Percentiles rank a stretch among this genome's conserved stretches.
Conservation (phyloP, 2,329 filamentous ascomycete genomes). For the Juglanconis sp. region DNA sequence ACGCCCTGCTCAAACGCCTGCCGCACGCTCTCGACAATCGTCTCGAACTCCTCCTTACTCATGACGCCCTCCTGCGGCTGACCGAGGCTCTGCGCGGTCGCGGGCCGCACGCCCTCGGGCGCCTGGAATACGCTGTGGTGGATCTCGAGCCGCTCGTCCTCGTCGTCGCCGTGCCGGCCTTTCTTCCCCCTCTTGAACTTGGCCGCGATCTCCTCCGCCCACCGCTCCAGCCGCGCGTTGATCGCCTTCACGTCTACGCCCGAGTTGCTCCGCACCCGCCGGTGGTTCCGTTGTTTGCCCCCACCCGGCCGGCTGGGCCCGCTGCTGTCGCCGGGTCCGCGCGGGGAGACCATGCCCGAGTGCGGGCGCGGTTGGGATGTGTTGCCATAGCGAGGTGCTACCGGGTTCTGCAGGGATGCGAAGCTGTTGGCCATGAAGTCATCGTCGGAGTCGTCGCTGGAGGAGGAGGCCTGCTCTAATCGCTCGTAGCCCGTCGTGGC, state of each 20-base stretch:
- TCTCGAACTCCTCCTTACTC: constrained; percentile 79
- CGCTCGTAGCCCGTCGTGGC: constrained; percentile 81
- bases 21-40: constrained; percentile 84
- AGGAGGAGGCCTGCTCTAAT: constrained; percentile 75
- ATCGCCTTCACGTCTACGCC: constrained; percentile 98
- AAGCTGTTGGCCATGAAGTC: constrained; percentile 55
- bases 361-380: constrained; percentile 60
- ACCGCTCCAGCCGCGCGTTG: constrained; percentile 89
- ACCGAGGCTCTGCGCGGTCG: constrained; percentile 72
- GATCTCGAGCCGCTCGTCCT: constrained; percentile 89
- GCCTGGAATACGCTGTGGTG: constrained; percentile 96
- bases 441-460: constrained; percentile 69
- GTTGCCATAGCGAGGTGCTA: constrained; percentile 61
- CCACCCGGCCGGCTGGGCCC: constrained; percentile 29
- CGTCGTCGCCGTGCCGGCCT: constrained; percentile 51
- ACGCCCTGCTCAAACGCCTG: constrained; percentile 84
- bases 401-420: constrained; percentile 55
- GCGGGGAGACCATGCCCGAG: constrained; percentile 58
- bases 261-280: constrained; percentile 64
- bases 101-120: constrained; percentile 80
- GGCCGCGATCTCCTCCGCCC: constrained; percentile 96
- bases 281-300: constrained; percentile 41
- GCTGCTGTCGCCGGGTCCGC: constrained; percentile 36
- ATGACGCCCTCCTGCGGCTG: constrained; percentile 62
- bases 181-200: constrained; percentile 89